Base-by-base conservation (phyloP, 176 grass and related monocot genomes). In the Ensete glaucum region DNA sequence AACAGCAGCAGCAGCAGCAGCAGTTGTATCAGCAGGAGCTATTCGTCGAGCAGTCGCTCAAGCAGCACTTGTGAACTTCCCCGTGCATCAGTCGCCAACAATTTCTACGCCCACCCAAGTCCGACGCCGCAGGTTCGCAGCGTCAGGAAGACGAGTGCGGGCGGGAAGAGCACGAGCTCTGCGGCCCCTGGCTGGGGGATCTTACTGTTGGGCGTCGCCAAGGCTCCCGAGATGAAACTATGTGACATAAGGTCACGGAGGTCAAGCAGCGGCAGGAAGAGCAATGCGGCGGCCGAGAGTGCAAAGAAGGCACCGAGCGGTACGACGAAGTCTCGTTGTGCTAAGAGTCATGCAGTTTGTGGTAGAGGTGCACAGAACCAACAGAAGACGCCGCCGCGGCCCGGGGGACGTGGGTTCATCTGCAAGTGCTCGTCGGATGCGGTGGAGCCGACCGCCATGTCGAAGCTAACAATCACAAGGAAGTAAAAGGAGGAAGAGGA, bases 81-180 rank as follows among this genome's bases (percentile, higher is more conserved):
- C 0, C 77, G 21, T 73, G 20, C 73, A 50, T 12, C 64, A 27
- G 24, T 74, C 79, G 51, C 65, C 71, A 87, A 87, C 22, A 79
- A 79, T 72, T 83, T 87, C 54, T 83, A 83, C 76, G 25, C 85
- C 6, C 70, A 79, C 4, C 85, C 85, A 17, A 87, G 85, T 65
- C 85, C 85, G 8, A 65, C 76, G 53, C 85, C 85, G 10, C 75
- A 78, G 50, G 14, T 83, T 24, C 80, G 64, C 23, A 60, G 23
- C 60, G 81, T 53, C 22, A 55, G 10, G 10, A 71, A 52, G 69
- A 43, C 60, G 0, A 51, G 34, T 2, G 19, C 48, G 17, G 50
- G 48, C 0, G 58, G 84, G 2, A 82, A 70, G 54, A 87, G 80
- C 62, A 53, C 64, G 53, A 80, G 80, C 74, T 71, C 85, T 2